Evolutionary conservation across 1,284 basidiomycete species (phyloP), one percentile per base, ranked within the genome.

Genomic region (Pholiota adiposa): DNA sequence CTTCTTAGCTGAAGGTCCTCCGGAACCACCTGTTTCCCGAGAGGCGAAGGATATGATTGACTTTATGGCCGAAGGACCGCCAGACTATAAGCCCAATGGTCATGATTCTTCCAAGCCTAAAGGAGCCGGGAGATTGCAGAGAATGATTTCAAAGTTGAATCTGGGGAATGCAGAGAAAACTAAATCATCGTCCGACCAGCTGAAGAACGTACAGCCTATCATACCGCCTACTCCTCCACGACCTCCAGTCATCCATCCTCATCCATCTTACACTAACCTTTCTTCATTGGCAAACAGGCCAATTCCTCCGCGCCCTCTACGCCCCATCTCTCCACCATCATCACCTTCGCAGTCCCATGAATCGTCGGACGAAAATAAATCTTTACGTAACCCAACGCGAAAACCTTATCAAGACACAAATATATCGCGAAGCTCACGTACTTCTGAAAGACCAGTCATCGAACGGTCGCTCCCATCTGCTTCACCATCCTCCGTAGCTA

Each of bases 101-200:
- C 50, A 68, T 34, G 75, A 77, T 29, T 50, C 58, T 43, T 72
- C 77, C 40, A 88, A 87, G 66, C 65, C 71, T 23, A 85, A 83
- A 71, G 72, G 76, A 21, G 79, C 79, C 36, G 83, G 82, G 48
- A 81, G 89, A 34, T 73, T 92, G 60, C 87, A 90, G 69, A 84
- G 86, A 62, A 93, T 93, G 87, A 89, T 93, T 66, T 92, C 90
- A 23, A 86, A 85, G 65, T 76, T 93, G 49, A 85, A 83, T 51
- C 75, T 90, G 57, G 79, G 84, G 5, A 77, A 77, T 51, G 78
- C 76, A 27, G 82, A 80, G 55, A 85, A 85, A 67, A 70, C 70
- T 69, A 84, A 65, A 62, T 58, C 41, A 34, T 25, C 58, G 41
- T 41, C 63, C 14, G 66, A 69, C 16, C 54, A 41, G 11, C 53